phyloP scores from a whole-genome alignment of 1,139 yeast genomes.

The Yamadazyma kanchanaburiensis region DNA sequence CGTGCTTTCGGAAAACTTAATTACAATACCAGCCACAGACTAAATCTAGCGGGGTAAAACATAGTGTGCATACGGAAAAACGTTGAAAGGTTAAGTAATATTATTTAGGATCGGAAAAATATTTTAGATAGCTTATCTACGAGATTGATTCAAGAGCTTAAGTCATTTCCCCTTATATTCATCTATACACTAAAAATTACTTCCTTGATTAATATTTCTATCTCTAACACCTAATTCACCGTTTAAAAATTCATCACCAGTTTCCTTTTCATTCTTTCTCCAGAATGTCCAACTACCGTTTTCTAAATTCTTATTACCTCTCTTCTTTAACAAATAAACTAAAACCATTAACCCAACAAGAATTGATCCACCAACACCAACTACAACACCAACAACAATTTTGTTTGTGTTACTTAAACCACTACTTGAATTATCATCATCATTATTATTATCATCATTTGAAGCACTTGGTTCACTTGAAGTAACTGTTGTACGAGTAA shows the following conservation, averaged over 20 bases:
- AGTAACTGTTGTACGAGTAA: constrained; percentile 35
- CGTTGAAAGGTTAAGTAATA: no score
- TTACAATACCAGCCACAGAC: no score
- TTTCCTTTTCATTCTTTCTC: constrained; percentile 47
- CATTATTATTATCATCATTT: constrained; percentile 8
- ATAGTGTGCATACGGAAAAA: no score
- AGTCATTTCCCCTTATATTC: background rate
- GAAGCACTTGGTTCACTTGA: constrained; percentile 27
- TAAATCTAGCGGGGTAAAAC: no score
- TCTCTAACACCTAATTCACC: constrained; percentile 55
- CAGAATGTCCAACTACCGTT: constrained; percentile 49
- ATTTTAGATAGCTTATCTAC: background rate
- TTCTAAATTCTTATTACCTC: constrained; percentile 25
- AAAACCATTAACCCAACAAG: constrained; percentile 34
- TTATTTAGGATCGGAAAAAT: background rate
- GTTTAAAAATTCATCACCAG: constrained; percentile 56
- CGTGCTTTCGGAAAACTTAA: no score
- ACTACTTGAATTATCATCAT: constrained; percentile 10
- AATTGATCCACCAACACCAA: constrained; percentile 48
- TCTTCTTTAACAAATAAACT: constrained; percentile 35
- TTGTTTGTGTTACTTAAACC: constrained; percentile 44
- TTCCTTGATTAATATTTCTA: constrained; percentile 40
- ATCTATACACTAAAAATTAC: constrained; percentile 32
- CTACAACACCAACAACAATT: constrained; percentile 50
- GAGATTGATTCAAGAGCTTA: background rate